These are phyloP conservation scores for Moringa oleifera DNA, from an alignment of 345 rosid genomes.

Conservation along the genomic window DNA sequence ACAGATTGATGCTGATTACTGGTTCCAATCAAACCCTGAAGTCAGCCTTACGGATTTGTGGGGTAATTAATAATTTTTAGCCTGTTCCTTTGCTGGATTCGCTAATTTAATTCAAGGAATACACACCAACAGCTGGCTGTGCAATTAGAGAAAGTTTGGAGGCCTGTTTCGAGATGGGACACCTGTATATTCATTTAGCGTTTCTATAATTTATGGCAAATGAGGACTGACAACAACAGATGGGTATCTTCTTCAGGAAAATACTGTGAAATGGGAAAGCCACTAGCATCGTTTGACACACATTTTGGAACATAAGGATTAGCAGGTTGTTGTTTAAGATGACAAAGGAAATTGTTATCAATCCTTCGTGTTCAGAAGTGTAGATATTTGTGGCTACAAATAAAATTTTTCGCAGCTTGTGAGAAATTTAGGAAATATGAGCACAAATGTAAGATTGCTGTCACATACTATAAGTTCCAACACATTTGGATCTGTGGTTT, in stretches of 20 bases:
- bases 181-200: not conserved
- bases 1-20: constrained; percentile 63
- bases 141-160: not conserved
- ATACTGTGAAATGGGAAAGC: not conserved
- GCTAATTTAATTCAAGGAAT: too few species aligned
- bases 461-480: too few species aligned
- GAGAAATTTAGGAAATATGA: too few species aligned
- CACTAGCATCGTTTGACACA: not conserved
- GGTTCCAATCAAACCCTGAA: constrained; percentile 52
- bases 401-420: not conserved
- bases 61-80: constrained; percentile 19
- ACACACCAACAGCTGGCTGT: too few species aligned
- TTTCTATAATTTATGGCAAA: constrained; percentile 2
- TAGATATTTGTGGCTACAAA: not conserved
- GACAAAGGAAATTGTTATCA: not conserved
- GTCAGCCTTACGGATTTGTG: constrained; percentile 56
- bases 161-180: not conserved
- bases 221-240: not conserved
- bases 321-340: not conserved
- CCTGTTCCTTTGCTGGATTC: not conserved
- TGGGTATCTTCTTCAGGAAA: not conserved
- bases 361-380: not conserved
- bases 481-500: too few species aligned
- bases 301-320: not conserved
- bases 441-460: too few species aligned